Evolutionary conservation across 2,329 filamentous ascomycete species (phyloP).

Genomic region (Lojkania enalia): DNA sequence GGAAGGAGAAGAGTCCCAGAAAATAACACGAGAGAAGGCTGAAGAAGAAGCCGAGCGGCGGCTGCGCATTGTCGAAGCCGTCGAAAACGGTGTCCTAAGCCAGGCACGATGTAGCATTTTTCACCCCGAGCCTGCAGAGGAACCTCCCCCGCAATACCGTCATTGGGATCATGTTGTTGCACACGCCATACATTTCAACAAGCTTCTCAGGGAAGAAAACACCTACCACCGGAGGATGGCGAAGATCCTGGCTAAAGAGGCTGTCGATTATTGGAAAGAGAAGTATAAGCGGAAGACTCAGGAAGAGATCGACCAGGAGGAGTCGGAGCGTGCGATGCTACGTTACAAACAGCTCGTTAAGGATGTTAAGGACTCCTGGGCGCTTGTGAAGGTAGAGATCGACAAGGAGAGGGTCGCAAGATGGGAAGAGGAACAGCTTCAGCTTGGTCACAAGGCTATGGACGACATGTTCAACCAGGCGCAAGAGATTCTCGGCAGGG

Average conservation of each 20-base stretch:
- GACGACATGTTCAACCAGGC: slow-evolving; percentile 75
- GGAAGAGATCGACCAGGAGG: slow-evolving; percentile 82
- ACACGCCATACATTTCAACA: slow-evolving; percentile 79
- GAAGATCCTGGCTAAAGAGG: slow-evolving; percentile 77
- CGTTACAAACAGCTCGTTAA: slow-evolving; percentile 73
- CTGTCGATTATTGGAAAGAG: slow-evolving; percentile 73
- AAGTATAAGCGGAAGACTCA: slow-evolving; percentile 58
- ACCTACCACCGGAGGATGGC: slow-evolving; percentile 75
- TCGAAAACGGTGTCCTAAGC: slow-evolving; percentile 75
- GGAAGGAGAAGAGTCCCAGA: slow-evolving; percentile 47
- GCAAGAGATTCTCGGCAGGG: slow-evolving; percentile 50
- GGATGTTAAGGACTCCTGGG: slow-evolving; percentile 65
- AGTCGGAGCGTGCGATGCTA: slow-evolving; percentile 65
- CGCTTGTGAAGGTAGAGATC: slow-evolving; percentile 61
- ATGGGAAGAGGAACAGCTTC: slow-evolving; percentile 65
- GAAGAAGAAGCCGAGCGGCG: slow-evolving; percentile 70
- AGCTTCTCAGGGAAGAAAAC: slow-evolving; percentile 78
- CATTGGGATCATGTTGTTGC: slow-evolving; percentile 83
- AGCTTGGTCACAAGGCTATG: slow-evolving; percentile 63
- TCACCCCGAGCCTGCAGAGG: slow-evolving; percentile 71
- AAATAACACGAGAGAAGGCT: slow-evolving; percentile 36
- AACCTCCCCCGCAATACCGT: slow-evolving; percentile 79
- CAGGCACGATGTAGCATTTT: slow-evolving; percentile 71
- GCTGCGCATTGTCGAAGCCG: slow-evolving; percentile 70
- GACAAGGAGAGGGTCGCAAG: slow-evolving; percentile 58